phyloP scores from a whole-genome alignment of 192 early-diverging fungal species.

The Powellomyces hirtus region DNA sequence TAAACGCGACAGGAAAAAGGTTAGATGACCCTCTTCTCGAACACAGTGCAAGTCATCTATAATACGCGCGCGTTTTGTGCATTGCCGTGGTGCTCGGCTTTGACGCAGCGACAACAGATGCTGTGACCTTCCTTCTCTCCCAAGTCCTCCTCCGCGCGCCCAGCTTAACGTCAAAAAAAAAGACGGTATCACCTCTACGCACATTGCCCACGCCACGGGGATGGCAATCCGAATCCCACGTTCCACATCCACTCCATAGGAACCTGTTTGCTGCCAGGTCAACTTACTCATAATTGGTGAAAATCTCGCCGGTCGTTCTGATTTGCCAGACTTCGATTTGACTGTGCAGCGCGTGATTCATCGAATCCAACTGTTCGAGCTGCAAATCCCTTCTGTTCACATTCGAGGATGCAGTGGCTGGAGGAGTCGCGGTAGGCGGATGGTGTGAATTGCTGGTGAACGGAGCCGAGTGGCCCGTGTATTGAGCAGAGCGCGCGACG shows the following conservation, averaged over 20 bases:
- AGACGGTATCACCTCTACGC: too few relatives aligned
- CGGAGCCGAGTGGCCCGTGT: not conserved
- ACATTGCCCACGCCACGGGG: too few relatives aligned
- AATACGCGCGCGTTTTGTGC: too few relatives aligned
- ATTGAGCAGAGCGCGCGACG: not conserved
- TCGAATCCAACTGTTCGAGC: not conserved
- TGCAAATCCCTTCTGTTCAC: not conserved
- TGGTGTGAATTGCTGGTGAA: not conserved
- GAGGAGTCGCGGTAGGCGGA: not conserved
- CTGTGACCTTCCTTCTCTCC: too few relatives aligned
- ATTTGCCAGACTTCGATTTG: constrained; percentile 41
- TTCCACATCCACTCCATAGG: not conserved
- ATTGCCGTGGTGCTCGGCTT: too few relatives aligned
- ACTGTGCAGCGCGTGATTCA: not conserved
- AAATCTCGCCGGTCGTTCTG: constrained; percentile 48
- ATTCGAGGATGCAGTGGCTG: not conserved
- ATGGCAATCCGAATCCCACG: not conserved
- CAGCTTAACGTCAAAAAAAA: too few relatives aligned
- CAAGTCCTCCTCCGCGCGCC: too few relatives aligned
- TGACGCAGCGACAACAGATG: too few relatives aligned
- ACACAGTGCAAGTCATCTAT: too few relatives aligned
- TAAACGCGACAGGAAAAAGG: constrained; percentile 22
- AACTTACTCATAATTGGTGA: constrained; percentile 47
- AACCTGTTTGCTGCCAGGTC: not conserved
- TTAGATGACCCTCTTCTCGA: too few relatives aligned